Percentiles rank a stretch among this genome's conserved stretches.
phyloP scores from a whole-genome alignment of 768 basidiomycete species.

The Rubroboletus satanas region DNA sequence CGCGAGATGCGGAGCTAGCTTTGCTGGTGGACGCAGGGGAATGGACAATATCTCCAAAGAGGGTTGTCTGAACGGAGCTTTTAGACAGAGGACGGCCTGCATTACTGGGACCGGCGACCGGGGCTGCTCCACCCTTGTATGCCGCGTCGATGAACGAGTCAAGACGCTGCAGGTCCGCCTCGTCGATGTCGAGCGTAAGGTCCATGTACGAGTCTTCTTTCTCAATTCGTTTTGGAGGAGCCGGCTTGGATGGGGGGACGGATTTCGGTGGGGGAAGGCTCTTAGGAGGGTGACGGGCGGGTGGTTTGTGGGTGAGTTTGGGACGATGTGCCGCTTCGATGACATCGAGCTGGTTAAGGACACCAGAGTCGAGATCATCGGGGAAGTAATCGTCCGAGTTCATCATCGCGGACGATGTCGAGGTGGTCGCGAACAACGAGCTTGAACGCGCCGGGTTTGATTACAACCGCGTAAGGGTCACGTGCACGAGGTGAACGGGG shows the following conservation, averaged over 20 bases:
- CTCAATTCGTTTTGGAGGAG: constrained; percentile 15
- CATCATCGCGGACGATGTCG: constrained; percentile 38
- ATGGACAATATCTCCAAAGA: constrained; percentile 57
- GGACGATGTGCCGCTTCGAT: constrained; percentile 59
- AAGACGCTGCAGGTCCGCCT: constrained; percentile 48
- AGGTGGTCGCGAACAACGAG: constrained; percentile 1
- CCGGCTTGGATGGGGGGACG: constrained; percentile 15
- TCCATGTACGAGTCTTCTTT: constrained; percentile 50
- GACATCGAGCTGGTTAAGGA: constrained; percentile 59
- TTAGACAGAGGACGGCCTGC: constrained; percentile 27
- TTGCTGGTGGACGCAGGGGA: constrained; percentile 32
- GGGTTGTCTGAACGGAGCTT: constrained; percentile 57
- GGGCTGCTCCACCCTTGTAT: constrained; percentile 38
- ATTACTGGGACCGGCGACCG: constrained; percentile 39
- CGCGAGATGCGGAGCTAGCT: constrained; percentile 23
- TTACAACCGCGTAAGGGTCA: constrained; percentile 8
- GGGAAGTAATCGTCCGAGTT: constrained; percentile 77
- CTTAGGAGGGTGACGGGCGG: constrained; percentile 1
- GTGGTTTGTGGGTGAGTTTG: constrained; percentile 11
- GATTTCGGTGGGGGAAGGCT: constrained; percentile 9
- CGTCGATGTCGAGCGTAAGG: constrained; percentile 54
- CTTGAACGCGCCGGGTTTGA: background rate
- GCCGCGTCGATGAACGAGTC: constrained; percentile 50
- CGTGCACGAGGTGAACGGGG: constrained; percentile 4
- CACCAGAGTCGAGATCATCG: constrained; percentile 59